Base-by-base conservation (phyloP, 169 alveolate species). In the Cyclospora cayetanensis region DNA sequence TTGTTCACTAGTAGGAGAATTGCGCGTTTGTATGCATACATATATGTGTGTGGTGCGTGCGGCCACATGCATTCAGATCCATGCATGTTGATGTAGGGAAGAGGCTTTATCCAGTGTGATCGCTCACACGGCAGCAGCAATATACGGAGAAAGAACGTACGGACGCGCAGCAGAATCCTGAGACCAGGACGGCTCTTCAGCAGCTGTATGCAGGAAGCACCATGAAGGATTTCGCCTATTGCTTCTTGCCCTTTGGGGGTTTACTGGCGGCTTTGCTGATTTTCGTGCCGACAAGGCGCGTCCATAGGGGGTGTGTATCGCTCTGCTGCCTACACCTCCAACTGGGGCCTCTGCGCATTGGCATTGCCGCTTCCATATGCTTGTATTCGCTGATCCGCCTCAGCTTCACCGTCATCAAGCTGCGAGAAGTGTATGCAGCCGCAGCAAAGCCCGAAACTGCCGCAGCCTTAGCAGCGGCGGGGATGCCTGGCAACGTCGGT, bases 151-250 rank as follows among this genome's bases (percentile, higher is more conserved):
- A n/a, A n/a, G n/a, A n/a, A n/a, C n/a, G n/a, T n/a, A n/a, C n/a
- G n/a, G n/a, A n/a, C n/a, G n/a, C n/a, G n/a, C n/a, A n/a, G n/a
- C n/a, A n/a, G n/a, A n/a, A n/a, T n/a, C n/a, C n/a, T n/a, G n/a
- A n/a, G n/a, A n/a, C n/a, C n/a, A n/a, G n/a, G n/a, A n/a, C n/a
- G n/a, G n/a, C n/a, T n/a, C n/a, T 11, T 55, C 0, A 55, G 4
- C 22, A 5, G 27, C 22, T 55, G 4, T 11, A 55, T n/a, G 22
- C n/a, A 50, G 60, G 9, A 12, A 50, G 9, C 9, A 66, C 25
- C 35, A 72, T 72, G 84, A 72, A 72, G 34, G 84, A 72, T n/a
- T 72, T 72, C n/a, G 84, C 84, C 2, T 72, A 72, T 72, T 72
- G 35, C 29, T 72, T 72, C n/a, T 34, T 72, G 18, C 84, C 84